phyloP scores from a whole-genome alignment of 768 basidiomycete species.

The Hortiboletus flavorubellus region DNA sequence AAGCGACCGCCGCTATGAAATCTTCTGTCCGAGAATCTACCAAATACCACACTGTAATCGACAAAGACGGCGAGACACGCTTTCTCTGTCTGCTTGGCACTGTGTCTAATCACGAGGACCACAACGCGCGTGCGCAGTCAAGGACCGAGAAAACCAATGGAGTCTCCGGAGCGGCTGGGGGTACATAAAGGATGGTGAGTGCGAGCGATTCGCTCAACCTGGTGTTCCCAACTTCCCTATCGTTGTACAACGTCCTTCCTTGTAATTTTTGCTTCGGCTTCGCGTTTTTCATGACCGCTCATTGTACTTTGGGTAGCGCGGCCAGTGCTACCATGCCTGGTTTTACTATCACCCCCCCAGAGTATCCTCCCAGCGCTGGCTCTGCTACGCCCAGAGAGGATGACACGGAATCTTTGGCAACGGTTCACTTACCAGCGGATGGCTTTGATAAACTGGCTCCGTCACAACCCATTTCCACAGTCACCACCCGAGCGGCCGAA shows the following conservation, averaged over 20 bases:
- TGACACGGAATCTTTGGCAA: conserved; percentile 1
- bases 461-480: conserved; percentile 5
- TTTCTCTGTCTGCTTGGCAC: conserved; percentile 1
- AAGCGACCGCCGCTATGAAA: background rate
- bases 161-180: background rate
- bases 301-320: background rate
- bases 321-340: background rate
- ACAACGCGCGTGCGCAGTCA: conserved; percentile 2
- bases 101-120: background rate
- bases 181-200: conserved; percentile 13
- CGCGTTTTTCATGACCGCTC: background rate
- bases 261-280: background rate
- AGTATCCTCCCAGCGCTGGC: background rate
- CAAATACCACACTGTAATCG: background rate
- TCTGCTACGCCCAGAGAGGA: background rate
- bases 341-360: background rate
- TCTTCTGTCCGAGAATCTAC: conserved; percentile 1
- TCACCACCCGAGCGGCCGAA: conserved; percentile 1
- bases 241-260: background rate
- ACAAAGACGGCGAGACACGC: conserved; percentile 9
- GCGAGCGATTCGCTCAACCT: background rate
- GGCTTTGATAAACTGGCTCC: background rate
- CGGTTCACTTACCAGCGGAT: background rate
- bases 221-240: background rate
- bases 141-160: background rate